Evolutionary conservation across 2,329 filamentous ascomycete genomes (phyloP), one percentile per base, ranked within the genome.

Genomic region (Tolypocladium nubicola): DNA sequence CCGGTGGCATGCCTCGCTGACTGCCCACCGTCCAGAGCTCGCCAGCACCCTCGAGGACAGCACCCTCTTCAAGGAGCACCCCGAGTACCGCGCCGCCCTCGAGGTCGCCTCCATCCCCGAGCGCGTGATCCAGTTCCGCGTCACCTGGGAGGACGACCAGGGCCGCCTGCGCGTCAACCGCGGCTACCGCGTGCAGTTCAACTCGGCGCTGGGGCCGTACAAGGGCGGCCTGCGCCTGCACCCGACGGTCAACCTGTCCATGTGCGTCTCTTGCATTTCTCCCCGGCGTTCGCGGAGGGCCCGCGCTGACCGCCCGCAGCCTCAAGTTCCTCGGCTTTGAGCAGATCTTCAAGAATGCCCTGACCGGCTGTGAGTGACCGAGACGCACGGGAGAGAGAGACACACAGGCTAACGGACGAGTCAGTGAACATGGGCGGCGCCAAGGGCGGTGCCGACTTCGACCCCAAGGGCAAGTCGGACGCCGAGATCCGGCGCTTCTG

Each of bases 291-390:
- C 14, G 10, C 2, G 6, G 19, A 35, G 5, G 5, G 16, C 30
- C 21, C 33, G 52, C 16, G 45, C 35, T 37, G 41, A 52, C 38
- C n/a, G 47, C n/a, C 19, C 23, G 30, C 56, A 76, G 75, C 69
- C 84, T 99, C 68, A 99, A 99, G 81, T 97, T 97, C 79, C 83
- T 99, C 71, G 94, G 93, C 64, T 97, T 97, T 70, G 94, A 99
- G 85, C 94, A 97, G 80, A 95, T 93, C 78, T 97, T 97, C 84
- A 97, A 97, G 85, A 97, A 97, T 89, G 94, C 94, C 65, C 80
- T 97, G 66, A 97, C 94, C 61, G 94, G 94, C 70, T 78, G 88
- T 92, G 79, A 80, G 89, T 84, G 26, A 33, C 26, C 26, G 53
- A 14, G 40, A n/a, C 33, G 14, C 2, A 23, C 10, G 23, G 23